Base-by-base conservation (phyloP, 257 asterid species). In the Forsythia viridissima region DNA sequence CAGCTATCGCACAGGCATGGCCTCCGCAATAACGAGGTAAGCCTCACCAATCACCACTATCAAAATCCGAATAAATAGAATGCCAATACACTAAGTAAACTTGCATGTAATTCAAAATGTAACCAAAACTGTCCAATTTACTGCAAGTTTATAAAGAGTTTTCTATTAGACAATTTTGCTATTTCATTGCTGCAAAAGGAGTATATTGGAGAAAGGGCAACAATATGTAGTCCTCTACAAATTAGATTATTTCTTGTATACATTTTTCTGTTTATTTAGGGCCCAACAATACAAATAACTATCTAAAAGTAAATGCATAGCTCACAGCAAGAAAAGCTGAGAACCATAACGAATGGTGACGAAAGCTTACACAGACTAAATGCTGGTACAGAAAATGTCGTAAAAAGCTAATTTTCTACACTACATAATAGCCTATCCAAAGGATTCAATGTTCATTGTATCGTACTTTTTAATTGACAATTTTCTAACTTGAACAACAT, bases 181-280 rank as follows among this genome's bases (percentile, higher is more conserved):
- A 48, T 61, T 71, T 69, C 63, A 71, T 68, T 38, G 37, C 13
- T 66, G n/a, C 8, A 77, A 48, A 21, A 8, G 70, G 55, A 37
- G 34, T 30, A 30, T 30, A 30, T 30, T 30, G 34, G 34, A 30
- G 34, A 30, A 30, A 30, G 34, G 34, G 34, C 16, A 36, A 37
- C 41, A 43, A 57, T 77, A 76, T 73, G 80, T n/a, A 36, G 77
- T 79, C 84, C 80, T 40, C 43, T 70, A 71, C 69, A 70, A 10
- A 63, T 21, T 63, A 12, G 40, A 63, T 63, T 21, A 63, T 63
- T 63, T 63, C 40, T 63, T 63, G 70, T 63, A 46, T 68, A 71
- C 43, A 69, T 34, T 30, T 63, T 11, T 30, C 41, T 4, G 48
- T 67, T 84, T 81, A 81, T 84, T 79, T 67, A 5, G 77, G 79